Evolutionary conservation across 2,329 filamentous ascomycete genomes (phyloP).

Genomic region (Waltergamsia citrina): DNA sequence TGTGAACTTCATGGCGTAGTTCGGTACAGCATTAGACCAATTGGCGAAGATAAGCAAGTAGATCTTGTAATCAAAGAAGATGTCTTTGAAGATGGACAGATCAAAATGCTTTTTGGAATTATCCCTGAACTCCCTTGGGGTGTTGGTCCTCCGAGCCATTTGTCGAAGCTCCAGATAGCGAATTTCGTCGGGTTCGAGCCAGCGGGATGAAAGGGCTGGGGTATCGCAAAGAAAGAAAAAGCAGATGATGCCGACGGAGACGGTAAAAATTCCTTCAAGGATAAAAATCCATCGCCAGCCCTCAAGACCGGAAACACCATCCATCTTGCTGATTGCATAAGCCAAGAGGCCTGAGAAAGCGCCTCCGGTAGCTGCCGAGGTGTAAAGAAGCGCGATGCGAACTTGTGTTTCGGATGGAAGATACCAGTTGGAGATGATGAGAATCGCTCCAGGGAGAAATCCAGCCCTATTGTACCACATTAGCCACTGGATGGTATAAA

Average conservation of each 20-base stretch:
- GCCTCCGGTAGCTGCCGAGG: conserved; percentile 23
- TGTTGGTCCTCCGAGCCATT: conserved; percentile 15
- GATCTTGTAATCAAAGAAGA: conserved; percentile 37
- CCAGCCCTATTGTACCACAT: conserved; percentile 15
- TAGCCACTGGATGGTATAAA: background rate
- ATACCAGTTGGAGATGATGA: conserved; percentile 22
- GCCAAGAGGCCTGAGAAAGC: conserved; percentile 36
- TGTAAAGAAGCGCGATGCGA: conserved; percentile 23
- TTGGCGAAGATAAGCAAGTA: conserved; percentile 30
- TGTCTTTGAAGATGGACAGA: conserved; percentile 21
- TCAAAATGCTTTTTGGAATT: conserved; percentile 17
- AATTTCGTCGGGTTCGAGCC: conserved; percentile 28
- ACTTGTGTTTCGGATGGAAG: conserved; percentile 17
- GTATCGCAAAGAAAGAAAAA: conserved; percentile 37
- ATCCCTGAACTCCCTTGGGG: conserved; percentile 13
- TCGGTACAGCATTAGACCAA: conserved; percentile 28
- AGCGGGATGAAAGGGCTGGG: conserved; percentile 20
- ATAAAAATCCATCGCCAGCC: conserved; percentile 46
- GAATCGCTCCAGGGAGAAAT: conserved; percentile 19
- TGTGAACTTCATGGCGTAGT: conserved; percentile 33
- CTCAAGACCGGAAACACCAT: conserved; percentile 28
- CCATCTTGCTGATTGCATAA: conserved; percentile 32
- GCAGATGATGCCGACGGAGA: conserved; percentile 24
- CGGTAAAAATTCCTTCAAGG: conserved; percentile 35
- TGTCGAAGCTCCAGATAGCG: conserved; percentile 28